phyloP scores from a whole-genome alignment of 1,284 basidiomycete species.

The Phlebopus sp. region DNA sequence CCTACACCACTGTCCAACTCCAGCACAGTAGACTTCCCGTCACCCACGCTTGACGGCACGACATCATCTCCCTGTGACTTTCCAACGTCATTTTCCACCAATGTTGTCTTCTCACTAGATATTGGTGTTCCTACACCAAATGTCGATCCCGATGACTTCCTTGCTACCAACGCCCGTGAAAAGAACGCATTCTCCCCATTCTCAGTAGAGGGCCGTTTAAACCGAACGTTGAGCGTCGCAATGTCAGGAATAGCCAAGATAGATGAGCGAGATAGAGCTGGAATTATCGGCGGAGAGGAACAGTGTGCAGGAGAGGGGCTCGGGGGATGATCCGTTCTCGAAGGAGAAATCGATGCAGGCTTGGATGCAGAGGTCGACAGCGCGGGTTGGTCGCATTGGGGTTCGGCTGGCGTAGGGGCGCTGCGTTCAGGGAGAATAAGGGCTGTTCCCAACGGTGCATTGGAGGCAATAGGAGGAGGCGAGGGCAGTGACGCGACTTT shows the following conservation, averaged over 20 bases:
- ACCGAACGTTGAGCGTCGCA: conserved; percentile 23
- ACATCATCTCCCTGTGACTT: no score
- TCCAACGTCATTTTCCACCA: no score
- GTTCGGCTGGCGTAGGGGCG: no score
- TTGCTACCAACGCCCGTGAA: conserved; percentile 18
- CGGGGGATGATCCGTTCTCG: conserved; percentile 2
- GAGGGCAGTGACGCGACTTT: background rate
- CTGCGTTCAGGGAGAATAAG: background rate
- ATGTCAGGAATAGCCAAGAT: conserved; percentile 22
- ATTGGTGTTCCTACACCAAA: no score
- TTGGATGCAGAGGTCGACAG: background rate
- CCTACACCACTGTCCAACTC: no score
- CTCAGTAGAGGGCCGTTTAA: conserved; percentile 14
- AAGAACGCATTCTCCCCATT: conserved; percentile 23
- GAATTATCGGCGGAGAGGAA: no score
- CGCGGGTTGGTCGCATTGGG: background rate
- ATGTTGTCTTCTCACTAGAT: no score
- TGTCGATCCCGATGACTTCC: background rate
- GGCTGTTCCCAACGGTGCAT: background rate
- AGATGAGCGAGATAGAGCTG: background rate
- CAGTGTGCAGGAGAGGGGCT: background rate
- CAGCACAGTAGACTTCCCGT: no score
- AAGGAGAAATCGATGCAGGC: background rate
- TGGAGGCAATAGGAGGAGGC: background rate
- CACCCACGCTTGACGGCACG: no score